Base-by-base conservation (phyloP, 495 filamentous ascomycete genomes). In the Xylaria grammica region DNA sequence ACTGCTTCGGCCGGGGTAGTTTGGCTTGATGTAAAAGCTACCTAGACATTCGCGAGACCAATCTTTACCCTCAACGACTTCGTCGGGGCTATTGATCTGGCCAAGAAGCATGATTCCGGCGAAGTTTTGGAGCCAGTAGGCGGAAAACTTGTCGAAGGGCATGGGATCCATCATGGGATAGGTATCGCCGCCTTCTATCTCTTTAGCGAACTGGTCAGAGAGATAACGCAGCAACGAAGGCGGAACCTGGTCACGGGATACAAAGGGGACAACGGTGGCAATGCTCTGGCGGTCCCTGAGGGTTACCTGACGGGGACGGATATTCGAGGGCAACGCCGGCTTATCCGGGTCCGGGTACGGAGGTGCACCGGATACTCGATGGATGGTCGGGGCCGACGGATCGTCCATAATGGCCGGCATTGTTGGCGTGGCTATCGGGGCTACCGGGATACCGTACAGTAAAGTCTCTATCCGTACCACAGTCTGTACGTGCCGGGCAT, bases 51-150 rank as follows among this genome's bases (percentile, higher is more conserved):
- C 81, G 65, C 86, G 89, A 56, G 87, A 82, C 95, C 95, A 99
- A 73, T 96, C 90, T 62, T 85, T 85, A 68, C 91, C 85, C 60
- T 89, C 84, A 30, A 83, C 82, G 44, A 84, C 85, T 38, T 90
- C 84, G 53, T 77, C 81, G 44, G 84, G 77, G 49, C 75, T 76
- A 56, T 83, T 81, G 49, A 94, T 87, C 65, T 90, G 86, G 17
- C 95, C 95, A 15, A 96, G 83, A 2, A 98, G 79, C 94, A 98
- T 97, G 65, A 99, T 86, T 9, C 92, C 94, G 50, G 85, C 94
- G 68, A 98, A 97, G 68, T 93, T 96, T 65, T 92, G 91, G 73
- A 99, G 96, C 95, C 95, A 99, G 73, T 97, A 98, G 30, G 87
- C 82, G 13, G 87, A 87, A 65, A 98, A 99, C 44, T 88, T 86